These are phyloP conservation scores for Neoboletus subvelutipes DNA, from an alignment of 768 basidiomycete genomes.

Conservation along the genomic window DNA sequence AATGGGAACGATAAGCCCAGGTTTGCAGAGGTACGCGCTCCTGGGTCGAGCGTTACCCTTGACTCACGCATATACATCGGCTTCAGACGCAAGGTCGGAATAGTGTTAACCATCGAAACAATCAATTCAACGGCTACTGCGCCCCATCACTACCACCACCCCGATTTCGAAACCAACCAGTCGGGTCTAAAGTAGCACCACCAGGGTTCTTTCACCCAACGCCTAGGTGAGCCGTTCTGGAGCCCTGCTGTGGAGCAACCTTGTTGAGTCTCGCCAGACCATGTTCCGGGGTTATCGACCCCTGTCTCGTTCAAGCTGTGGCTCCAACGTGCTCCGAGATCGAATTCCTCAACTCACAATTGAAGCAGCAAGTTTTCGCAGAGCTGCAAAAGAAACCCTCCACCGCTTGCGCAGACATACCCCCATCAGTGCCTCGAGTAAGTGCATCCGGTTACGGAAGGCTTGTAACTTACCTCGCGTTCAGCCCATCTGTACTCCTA, in stretches of 20 bases:
- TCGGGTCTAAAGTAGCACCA: neutral
- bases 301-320: neutral
- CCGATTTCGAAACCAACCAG: conserved; percentile 3
- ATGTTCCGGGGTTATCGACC: neutral
- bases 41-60: neutral
- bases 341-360: neutral
- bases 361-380: conserved; percentile 1
- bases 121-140: neutral
- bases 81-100: conserved; percentile 2
- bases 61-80: neutral
- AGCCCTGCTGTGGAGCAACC: neutral
- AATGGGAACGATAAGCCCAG: neutral
- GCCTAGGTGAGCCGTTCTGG: conserved; percentile 4
- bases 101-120: neutral
- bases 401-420: neutral
- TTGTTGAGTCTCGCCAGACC: conserved; percentile 7
- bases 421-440: neutral
- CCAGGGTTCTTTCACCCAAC: neutral
- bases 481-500: conserved; percentile 3
- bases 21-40: conserved; percentile 3
- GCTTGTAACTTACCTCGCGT: neutral
- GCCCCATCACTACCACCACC: neutral
- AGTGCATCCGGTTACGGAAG: neutral
- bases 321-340: neutral
- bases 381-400: neutral